phyloP scores from a whole-genome alignment of 345 rosid genomes.

The Eucalyptus curtisii region DNA sequence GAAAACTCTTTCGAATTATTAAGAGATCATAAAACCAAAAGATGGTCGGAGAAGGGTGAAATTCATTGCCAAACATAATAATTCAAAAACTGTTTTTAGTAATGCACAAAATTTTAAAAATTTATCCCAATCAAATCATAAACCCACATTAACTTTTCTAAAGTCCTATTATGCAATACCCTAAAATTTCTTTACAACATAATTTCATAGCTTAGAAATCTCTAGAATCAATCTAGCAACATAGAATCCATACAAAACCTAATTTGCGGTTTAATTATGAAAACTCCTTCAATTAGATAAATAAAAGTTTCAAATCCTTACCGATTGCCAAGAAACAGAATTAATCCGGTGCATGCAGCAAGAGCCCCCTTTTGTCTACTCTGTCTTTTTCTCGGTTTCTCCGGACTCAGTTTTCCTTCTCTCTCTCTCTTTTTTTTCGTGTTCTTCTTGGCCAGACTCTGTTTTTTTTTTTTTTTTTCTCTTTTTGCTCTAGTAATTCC shows the following conservation, averaged over 20 bases:
- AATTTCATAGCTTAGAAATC: too few species aligned
- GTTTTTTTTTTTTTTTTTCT: too few species aligned
- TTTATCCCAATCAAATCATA: neutral
- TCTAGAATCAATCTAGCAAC: too few species aligned
- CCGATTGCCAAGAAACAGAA: accelerated
- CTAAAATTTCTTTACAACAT: neutral
- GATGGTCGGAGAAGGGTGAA: neutral
- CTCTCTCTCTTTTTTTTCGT: accelerated
- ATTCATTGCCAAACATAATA: accelerated
- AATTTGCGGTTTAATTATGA: accelerated
- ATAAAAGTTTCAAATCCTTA: neutral
- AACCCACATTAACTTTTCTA: accelerated
- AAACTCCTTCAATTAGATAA: neutral
- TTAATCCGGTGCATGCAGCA: too few species aligned
- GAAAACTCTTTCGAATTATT: too few species aligned
- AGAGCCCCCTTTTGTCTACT: too few species aligned
- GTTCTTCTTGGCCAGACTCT: too few species aligned
- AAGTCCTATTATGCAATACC: accelerated
- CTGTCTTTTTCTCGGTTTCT: too few species aligned
- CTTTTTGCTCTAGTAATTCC: too few species aligned
- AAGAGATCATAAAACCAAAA: neutral
- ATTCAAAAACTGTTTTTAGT: neutral
- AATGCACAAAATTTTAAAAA: neutral
- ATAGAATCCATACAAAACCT: neutral
- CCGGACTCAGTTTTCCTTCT: accelerated